Base-by-base conservation (phyloP, 371 early-diverging fungal species). In the Choanephora cucurbitarum region DNA sequence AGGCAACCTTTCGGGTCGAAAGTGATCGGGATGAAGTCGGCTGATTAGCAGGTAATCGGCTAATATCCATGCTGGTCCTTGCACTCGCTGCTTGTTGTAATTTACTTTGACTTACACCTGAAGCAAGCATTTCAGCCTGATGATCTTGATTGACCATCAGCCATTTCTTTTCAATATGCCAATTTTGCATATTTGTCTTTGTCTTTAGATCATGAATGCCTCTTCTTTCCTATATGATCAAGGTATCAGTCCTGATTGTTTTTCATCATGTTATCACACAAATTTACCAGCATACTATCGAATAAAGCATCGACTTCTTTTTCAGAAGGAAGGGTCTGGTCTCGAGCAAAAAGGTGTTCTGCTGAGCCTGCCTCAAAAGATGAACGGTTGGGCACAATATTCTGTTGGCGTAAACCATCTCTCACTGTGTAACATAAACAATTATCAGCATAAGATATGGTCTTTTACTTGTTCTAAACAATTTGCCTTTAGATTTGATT, bases 61-160 rank as follows among this genome's bases (percentile, higher is more conserved):
- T 44, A 13, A 60, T 40, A 13, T 64, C 64, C 5, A 42, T 32
- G 22, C 55, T 58, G 6, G 43, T 32, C 50, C 51, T 49, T 41
- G 52, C 49, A n/a, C 32, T 28, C 3, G n/a, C 31, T 15, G 50
- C 55, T 2, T 42, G 15, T n/a, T 47, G 19, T 13, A 57, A 6
- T 41, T 49, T 49, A 15, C 24, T 49, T 10, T 46, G 32, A 18
- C 21, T 55, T 11, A 55, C 42, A 24, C 66, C 66, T 2, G 61
- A 57, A 7, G 53, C 57, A 11, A 77, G 15, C 47, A 66, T 53
- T 44, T 79, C 74, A 15, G 79, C 76, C 44, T 79, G 73, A 40
- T 66, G 67, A 42, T 79, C 79, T 55, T 79, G 79, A 23, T 70
- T 61, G 5, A 79, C 61, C 76, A 79, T 72, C 9, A 79, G 58